These are phyloP conservation scores for Trifolium repens DNA, from an alignment of 306 rosid genomes.

Conservation along the genomic window DNA sequence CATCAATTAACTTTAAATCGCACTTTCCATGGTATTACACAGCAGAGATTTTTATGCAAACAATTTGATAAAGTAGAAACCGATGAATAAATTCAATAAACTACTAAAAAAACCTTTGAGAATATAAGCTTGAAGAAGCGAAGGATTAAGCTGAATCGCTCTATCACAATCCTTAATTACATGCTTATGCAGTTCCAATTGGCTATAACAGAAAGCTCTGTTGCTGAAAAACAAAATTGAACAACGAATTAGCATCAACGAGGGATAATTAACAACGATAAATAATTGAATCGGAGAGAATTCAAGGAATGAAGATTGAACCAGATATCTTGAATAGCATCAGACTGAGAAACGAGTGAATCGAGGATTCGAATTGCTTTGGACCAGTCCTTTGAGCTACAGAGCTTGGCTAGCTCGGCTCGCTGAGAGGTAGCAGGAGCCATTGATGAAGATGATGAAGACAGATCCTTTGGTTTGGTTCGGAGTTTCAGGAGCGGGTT, in stretches of 20 bases:
- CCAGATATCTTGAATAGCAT: slow-evolving; percentile 85
- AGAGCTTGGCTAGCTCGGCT: slow-evolving; percentile 74
- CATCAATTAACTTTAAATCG: slow-evolving; percentile 15
- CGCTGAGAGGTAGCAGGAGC: slow-evolving; percentile 67
- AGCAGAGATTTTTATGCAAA: background rate
- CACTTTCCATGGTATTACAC: slow-evolving; percentile 4
- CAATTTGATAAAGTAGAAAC: slow-evolving; percentile 27
- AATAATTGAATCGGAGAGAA: slow-evolving; percentile 28
- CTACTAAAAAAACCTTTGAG: slow-evolving; percentile 66
- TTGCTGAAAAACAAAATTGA: slow-evolving; percentile 64
- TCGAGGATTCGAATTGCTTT: slow-evolving; percentile 91
- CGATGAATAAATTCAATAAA: slow-evolving; percentile 11
- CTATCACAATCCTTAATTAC: slow-evolving; percentile 89
- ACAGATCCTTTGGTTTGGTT: slow-evolving; percentile 29
- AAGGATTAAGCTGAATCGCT: slow-evolving; percentile 82
- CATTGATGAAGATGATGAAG: slow-evolving; percentile 55
- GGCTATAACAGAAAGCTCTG: slow-evolving; percentile 90
- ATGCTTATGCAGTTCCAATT: slow-evolving; percentile 91
- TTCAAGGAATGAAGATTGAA: slow-evolving; percentile 37
- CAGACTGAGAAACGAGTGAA: slow-evolving; percentile 68
- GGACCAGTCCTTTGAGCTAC: slow-evolving; percentile 89
- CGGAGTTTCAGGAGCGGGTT: slow-evolving; percentile 41
- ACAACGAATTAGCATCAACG: slow-evolving; percentile 6
- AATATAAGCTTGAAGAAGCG: slow-evolving; percentile 78
- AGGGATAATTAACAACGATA: background rate